A percentile compares a stretch with the other conserved stretches of the same genome.
These are phyloP conservation scores for Dioszegia hungarica DNA, from an alignment of 768 basidiomycete species.

Conservation along the genomic window DNA sequence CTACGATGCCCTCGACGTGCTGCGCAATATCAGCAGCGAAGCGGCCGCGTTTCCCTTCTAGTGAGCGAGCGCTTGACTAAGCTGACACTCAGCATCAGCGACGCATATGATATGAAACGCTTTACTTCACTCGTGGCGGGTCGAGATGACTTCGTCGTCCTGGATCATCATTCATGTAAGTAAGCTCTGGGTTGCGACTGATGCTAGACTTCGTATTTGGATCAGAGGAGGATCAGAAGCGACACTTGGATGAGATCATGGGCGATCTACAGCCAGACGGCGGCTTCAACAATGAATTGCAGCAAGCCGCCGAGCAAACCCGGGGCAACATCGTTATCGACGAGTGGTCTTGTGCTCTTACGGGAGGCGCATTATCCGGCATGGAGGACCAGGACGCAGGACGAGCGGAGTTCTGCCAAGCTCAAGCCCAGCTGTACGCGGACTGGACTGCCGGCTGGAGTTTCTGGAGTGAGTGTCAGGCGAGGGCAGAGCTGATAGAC, in stretches of 20 bases:
- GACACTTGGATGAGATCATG: conserved; percentile 38
- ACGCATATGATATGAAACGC: conserved; percentile 38
- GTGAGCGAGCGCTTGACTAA: not conserved
- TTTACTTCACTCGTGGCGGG: conserved; percentile 36
- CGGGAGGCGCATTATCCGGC: conserved; percentile 54
- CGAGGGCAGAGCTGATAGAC: conserved; percentile 2
- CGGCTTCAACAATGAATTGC: conserved; percentile 22
- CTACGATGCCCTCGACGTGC: not conserved
- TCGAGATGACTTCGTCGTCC: conserved; percentile 50
- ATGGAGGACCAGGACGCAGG: conserved; percentile 35
- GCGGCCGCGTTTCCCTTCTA: conserved; percentile 44
- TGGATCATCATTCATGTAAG: conserved; percentile 33
- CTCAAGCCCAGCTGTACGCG: conserved; percentile 60
- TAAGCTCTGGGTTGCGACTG: not conserved
- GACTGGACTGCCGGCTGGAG: conserved; percentile 61
- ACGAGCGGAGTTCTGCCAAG: conserved; percentile 56
- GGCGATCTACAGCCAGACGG: conserved; percentile 36
- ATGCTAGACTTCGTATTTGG: conserved; percentile 27
- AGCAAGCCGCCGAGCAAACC: conserved; percentile 36
- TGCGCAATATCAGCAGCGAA: conserved; percentile 21
- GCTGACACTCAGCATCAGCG: conserved; percentile 22
- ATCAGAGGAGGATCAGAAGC: conserved; percentile 16
- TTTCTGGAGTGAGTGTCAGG: conserved; percentile 60
- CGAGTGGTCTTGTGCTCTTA: conserved; percentile 56
- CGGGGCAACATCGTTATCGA: conserved; percentile 34